phyloP scores from a whole-genome alignment of 768 basidiomycete genomes.

The Clitopilus hobsonii region DNA sequence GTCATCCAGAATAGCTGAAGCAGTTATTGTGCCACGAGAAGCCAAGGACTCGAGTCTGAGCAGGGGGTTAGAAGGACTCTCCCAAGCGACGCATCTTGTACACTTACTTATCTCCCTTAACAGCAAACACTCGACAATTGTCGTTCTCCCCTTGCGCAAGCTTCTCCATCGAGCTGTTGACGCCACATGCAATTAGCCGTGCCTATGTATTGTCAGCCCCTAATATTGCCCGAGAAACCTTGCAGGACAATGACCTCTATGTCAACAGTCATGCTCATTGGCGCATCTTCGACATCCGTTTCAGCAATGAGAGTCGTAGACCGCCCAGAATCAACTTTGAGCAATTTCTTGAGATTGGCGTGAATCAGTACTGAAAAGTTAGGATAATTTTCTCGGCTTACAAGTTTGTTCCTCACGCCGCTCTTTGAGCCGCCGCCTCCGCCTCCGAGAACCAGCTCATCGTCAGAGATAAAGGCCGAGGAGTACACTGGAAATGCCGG shows the following conservation, averaged over 20 bases:
- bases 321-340: slow-evolving; percentile 50
- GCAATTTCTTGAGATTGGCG: slow-evolving; percentile 51
- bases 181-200: slow-evolving; percentile 71
- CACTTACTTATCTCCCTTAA: slow-evolving; percentile 57
- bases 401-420: slow-evolving; percentile 94
- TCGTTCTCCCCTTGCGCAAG: slow-evolving; percentile 68
- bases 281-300: slow-evolving; percentile 81
- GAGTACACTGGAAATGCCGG: slow-evolving; percentile 88
- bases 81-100: not conserved
- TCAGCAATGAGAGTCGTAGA: slow-evolving; percentile 58
- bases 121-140: slow-evolving; percentile 74
- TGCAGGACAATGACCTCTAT: slow-evolving; percentile 37
- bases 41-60: slow-evolving; percentile 48
- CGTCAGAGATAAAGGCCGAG: slow-evolving; percentile 70
- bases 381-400: slow-evolving; percentile 28
- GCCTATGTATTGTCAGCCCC: slow-evolving; percentile 20
- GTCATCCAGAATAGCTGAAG: slow-evolving; percentile 62
- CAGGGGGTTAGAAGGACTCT: not conserved
- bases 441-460: slow-evolving; percentile 77
- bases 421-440: slow-evolving; percentile 83
- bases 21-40: slow-evolving; percentile 57
- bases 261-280: slow-evolving; percentile 89
- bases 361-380: slow-evolving; percentile 1
- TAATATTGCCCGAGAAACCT: not conserved
- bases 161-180: slow-evolving; percentile 71